A percentile compares a stretch with the other conserved stretches of the same genome.
Conservation (phyloP, 2,329 filamentous ascomycete genomes). For the Aspergillus jensenii region DNA sequence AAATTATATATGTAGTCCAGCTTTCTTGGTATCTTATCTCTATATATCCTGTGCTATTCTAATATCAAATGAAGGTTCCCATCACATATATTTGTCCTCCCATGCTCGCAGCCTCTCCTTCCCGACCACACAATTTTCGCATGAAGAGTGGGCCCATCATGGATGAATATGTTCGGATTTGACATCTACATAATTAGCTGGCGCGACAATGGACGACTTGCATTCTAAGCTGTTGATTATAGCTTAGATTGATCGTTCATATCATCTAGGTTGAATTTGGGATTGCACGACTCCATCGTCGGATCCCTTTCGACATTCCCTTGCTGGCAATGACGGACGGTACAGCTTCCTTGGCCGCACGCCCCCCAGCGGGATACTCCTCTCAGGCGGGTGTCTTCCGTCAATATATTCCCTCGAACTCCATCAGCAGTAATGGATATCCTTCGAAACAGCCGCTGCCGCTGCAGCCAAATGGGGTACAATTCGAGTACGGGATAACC, state of each 20-base stretch:
- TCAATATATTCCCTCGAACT: slow-evolving; percentile 15
- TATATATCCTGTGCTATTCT: slow-evolving; percentile 2
- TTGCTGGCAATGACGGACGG: slow-evolving; percentile 23
- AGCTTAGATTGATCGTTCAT: not conserved
- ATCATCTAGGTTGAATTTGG: not conserved
- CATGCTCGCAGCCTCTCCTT: slow-evolving; percentile 12
- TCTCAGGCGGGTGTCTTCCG: slow-evolving; percentile 9
- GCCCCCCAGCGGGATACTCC: not conserved
- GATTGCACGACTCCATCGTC: not conserved
- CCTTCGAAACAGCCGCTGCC: slow-evolving; percentile 21
- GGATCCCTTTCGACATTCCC: not conserved
- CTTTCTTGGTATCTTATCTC: not conserved
- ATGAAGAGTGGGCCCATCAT: slow-evolving; percentile 25
- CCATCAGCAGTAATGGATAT: slow-evolving; percentile 6
- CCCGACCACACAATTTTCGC: slow-evolving; percentile 15
- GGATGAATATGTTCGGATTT: slow-evolving; percentile 22
- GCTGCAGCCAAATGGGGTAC: slow-evolving; percentile 8
- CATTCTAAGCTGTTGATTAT: slow-evolving; percentile 1
- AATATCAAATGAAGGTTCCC: slow-evolving; percentile 10
- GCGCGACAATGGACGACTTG: slow-evolving; percentile 14
- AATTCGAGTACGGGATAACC: not conserved
- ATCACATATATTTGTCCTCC: slow-evolving; percentile 13
- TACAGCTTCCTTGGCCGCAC: slow-evolving; percentile 12
- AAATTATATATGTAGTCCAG: not conserved
- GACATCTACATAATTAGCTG: slow-evolving; percentile 19